Conservation (phyloP, 1,139 yeast genomes). For the Nakaseomyces delphensis region DNA sequence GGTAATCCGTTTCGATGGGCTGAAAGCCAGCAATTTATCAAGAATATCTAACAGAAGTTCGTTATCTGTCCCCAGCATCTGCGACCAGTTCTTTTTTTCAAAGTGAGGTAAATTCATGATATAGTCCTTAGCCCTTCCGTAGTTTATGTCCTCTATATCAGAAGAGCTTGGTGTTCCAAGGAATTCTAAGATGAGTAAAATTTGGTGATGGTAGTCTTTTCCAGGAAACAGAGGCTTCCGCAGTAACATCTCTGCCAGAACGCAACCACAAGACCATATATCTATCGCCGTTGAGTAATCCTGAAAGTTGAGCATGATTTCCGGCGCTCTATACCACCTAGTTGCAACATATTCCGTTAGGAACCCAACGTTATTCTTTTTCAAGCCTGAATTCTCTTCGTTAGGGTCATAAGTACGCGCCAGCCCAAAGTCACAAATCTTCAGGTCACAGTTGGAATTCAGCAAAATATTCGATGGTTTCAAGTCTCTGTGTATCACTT, state of each 20-base stretch:
- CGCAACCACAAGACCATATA: slow-evolving; percentile 75
- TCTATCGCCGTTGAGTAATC: slow-evolving; percentile 67
- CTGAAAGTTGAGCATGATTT: slow-evolving; percentile 62
- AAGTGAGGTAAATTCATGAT: slow-evolving; percentile 51
- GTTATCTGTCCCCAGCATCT: slow-evolving; percentile 38
- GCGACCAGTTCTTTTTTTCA: slow-evolving; percentile 39
- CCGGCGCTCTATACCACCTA: slow-evolving; percentile 76
- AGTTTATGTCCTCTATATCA: slow-evolving; percentile 49
- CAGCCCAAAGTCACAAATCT: slow-evolving; percentile 88
- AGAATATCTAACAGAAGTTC: slow-evolving; percentile 57
- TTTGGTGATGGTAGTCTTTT: slow-evolving; percentile 58
- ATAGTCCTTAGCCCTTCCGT: slow-evolving; percentile 54
- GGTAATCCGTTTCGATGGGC: slow-evolving; percentile 55
- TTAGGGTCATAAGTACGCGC: slow-evolving; percentile 41
- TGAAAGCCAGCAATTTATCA: slow-evolving; percentile 50
- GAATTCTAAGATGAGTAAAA: slow-evolving; percentile 50
- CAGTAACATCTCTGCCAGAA: slow-evolving; percentile 55
- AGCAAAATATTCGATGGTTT: slow-evolving; percentile 81
- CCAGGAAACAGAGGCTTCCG: slow-evolving; percentile 75
- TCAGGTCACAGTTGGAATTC: slow-evolving; percentile 85
- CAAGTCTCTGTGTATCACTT: slow-evolving; percentile 77
- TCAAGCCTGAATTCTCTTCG: slow-evolving; percentile 45
- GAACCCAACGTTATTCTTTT: slow-evolving; percentile 42
- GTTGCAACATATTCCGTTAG: slow-evolving; percentile 75
- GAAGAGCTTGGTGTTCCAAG: slow-evolving; percentile 57